Base-by-base conservation (phyloP, 2,329 filamentous ascomycete genomes). In the Aspergillus ibericus region DNA sequence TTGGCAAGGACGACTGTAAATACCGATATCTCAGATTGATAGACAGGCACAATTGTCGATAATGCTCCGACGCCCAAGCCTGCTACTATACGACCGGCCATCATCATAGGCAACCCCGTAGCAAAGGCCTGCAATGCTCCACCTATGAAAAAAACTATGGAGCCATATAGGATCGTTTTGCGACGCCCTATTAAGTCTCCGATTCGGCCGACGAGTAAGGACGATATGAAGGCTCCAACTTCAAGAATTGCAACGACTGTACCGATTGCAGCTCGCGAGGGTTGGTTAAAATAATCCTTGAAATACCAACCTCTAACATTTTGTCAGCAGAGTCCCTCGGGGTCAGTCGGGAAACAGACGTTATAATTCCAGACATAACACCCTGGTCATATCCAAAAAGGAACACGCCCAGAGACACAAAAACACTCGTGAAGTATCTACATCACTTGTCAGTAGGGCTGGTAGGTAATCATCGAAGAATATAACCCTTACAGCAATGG, bases 211-310 rank as follows among this genome's bases (percentile, higher is more conserved):
- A 98, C 92, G 29, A 88, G 76, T 10, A 99, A 78, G 1, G 93
- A 98, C 18, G 93, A 90, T 68, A 96, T 89, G 62, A 99, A 90
- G 36, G 95, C 95, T 59, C 95, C 95, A 54, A 98, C 82, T 78
- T 97, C 93, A 59, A 99, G 84, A 68, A 99, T 98, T 65, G 95
- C 93, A 58, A 99, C 95, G 89, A 98, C 98, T 27, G 93, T 98
- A 59, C 93, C 95, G 59, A 99, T 88, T 74, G 96, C 87, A 48
- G 92, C 91, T 68, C 86, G 85, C 22, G 91, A 89, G 18, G 95
- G 95, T 68, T 98, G 87, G 69, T 93, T 83, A 78, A 99, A 98
- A 75, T 96, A 96, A 73, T 93, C 87, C 75, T 88, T 91, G 75
- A 99, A 99, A 75, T 89, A 90, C 9, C 86, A 83, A 63, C 93